Conservation (phyloP, 2,329 filamentous ascomycete species). For the Stemphylium beticola region DNA sequence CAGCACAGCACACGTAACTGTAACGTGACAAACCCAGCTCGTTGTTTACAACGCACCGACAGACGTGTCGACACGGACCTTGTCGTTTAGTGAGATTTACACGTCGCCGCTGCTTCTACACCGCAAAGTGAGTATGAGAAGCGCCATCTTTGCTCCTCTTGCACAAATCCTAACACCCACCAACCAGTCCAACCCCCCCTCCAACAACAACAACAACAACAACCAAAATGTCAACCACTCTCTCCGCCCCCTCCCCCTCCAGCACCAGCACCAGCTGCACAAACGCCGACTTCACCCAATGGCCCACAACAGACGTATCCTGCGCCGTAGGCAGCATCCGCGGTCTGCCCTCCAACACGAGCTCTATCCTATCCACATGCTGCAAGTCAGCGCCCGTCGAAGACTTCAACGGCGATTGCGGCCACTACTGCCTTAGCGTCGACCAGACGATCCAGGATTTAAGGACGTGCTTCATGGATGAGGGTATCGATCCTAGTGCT, state of each 20-base stretch:
- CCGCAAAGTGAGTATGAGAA: background rate
- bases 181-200: too few species aligned
- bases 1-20: too few species aligned
- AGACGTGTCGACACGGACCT: background rate
- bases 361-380: conserved; percentile 33
- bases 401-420: conserved; percentile 37
- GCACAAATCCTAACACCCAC: background rate
- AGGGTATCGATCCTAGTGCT: conserved; percentile 23
- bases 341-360: conserved; percentile 34
- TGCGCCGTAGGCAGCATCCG: conserved; percentile 37
- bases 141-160: background rate
- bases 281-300: conserved; percentile 30
- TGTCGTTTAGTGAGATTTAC: background rate
- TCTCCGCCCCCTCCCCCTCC: conserved; percentile 25
- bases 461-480: conserved; percentile 36
- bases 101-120: background rate
- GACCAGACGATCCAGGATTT: conserved; percentile 37
- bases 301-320: conserved; percentile 36
- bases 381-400: conserved; percentile 43
- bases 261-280: conserved; percentile 29
- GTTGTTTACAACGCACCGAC: too few species aligned
- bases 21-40: too few species aligned
- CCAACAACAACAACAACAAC: too few species aligned
- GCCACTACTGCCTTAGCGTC: conserved; percentile 38
- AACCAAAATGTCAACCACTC: conserved; percentile 24